These are phyloP conservation scores for Phytophthora boehmeriae DNA, from an alignment of 352 stramenopile species.

Conservation along the genomic window DNA sequence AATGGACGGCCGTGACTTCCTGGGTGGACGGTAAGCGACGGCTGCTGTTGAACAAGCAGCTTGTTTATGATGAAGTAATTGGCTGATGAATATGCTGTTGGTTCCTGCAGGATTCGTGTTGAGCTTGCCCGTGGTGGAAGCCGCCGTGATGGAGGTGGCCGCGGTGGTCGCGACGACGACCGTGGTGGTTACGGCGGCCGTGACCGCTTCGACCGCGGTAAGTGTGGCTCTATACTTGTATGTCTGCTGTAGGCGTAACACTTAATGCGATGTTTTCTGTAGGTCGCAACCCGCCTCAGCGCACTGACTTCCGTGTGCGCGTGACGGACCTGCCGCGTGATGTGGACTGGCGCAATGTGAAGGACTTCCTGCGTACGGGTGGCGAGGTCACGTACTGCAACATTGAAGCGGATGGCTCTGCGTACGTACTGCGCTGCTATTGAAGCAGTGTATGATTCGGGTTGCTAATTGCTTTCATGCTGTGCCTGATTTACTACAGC, in stretches of 20 bases:
- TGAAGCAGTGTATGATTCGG: neutral
- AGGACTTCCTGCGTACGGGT: slow-evolving; percentile 85
- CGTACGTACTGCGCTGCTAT: slow-evolving; percentile 52
- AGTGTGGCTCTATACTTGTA: slow-evolving; percentile 15
- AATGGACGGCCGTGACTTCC: slow-evolving; percentile 87
- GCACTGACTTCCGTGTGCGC: slow-evolving; percentile 76
- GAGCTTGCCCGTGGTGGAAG: slow-evolving; percentile 79
- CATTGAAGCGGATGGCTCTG: slow-evolving; percentile 80
- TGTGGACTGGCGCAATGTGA: slow-evolving; percentile 87
- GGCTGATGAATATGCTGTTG: slow-evolving; percentile 6
- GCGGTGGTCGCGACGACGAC: slow-evolving; percentile 40
- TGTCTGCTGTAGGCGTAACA: neutral
- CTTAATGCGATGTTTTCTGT: slow-evolving; percentile 4
- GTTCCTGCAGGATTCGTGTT: slow-evolving; percentile 74
- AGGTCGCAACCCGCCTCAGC: slow-evolving; percentile 76
- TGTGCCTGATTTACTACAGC: slow-evolving; percentile 32
- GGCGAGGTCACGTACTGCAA: slow-evolving; percentile 89
- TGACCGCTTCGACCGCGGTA: slow-evolving; percentile 72
- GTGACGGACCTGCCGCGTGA: slow-evolving; percentile 81
- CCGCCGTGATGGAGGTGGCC: slow-evolving; percentile 55
- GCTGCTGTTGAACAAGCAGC: neutral
- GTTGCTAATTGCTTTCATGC: neutral
- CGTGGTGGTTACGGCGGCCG: slow-evolving; percentile 34
- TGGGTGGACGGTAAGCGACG: slow-evolving; percentile 71
- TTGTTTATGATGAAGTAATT: slow-evolving; percentile 4